These are phyloP conservation scores for Claviceps humidiphila DNA, from an alignment of 2,329 filamentous ascomycete genomes.

Conservation along the genomic window DNA sequence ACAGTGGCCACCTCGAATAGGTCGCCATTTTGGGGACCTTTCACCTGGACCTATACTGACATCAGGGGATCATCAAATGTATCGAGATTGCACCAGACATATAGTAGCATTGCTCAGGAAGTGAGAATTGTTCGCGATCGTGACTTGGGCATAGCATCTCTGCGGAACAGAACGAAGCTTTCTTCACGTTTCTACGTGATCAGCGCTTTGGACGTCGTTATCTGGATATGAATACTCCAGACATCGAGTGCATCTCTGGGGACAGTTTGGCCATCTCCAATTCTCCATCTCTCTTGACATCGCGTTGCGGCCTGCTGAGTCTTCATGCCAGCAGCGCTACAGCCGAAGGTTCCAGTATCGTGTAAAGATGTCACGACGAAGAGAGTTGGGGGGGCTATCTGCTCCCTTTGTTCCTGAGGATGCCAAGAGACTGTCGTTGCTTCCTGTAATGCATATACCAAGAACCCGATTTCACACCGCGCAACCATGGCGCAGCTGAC, in stretches of 20 bases:
- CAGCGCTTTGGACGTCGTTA: neutral
- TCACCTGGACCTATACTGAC: too few species aligned
- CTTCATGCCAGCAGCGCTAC: slow-evolving; percentile 33
- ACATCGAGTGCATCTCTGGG: neutral
- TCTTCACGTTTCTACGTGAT: neutral
- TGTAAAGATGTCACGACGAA: slow-evolving; percentile 39
- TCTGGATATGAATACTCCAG: neutral
- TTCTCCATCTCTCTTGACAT: neutral
- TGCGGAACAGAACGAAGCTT: neutral
- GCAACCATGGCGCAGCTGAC: slow-evolving; percentile 60
- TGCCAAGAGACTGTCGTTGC: slow-evolving; percentile 26
- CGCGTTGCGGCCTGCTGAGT: slow-evolving; percentile 20
- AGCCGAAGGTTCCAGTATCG: slow-evolving; percentile 34
- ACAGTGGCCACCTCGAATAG: too few species aligned
- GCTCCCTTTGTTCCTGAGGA: neutral
- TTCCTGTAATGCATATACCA: slow-evolving; percentile 57
- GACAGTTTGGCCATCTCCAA: neutral
- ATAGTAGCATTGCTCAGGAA: too few species aligned
- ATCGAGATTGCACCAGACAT: too few species aligned
- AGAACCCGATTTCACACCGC: slow-evolving; percentile 66
- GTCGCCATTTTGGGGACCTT: too few species aligned
- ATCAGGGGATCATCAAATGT: too few species aligned
- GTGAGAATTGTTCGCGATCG: too few species aligned
- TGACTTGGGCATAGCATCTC: neutral
- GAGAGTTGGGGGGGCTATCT: slow-evolving; percentile 25